These are phyloP conservation scores for Malassezia globosa DNA, from an alignment of 1,284 basidiomycete genomes.

Conservation along the genomic window DNA sequence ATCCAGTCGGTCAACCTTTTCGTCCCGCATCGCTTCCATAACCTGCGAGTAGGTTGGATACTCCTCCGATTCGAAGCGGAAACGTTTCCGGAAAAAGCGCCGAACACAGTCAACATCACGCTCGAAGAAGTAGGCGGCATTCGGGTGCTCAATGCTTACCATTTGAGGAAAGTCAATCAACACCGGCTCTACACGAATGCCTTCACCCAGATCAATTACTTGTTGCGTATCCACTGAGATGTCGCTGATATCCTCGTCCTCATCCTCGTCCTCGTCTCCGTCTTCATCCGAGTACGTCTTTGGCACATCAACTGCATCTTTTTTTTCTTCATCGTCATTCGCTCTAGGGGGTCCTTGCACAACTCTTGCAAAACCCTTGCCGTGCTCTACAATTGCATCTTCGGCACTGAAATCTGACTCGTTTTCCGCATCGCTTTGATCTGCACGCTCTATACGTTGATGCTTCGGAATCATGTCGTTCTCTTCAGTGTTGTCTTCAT, in stretches of 20 bases:
- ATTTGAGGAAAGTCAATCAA: constrained; percentile 99
- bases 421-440: constrained; percentile 2
- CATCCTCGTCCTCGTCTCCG: constrained; percentile 22
- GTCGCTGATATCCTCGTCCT: constrained; percentile 19
- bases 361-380: constrained; percentile 36
- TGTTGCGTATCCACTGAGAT: constrained; percentile 3
- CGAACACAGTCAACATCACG: constrained; percentile 94
- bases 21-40: constrained; percentile 10
- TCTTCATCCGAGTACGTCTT: not conserved
- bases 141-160: constrained; percentile 91
- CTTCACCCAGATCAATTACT: constrained; percentile 60
- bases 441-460: not conserved
- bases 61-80: constrained; percentile 77
- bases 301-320: no score
- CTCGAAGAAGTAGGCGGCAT: constrained; percentile 98
- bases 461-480: not conserved
- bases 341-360: constrained; percentile 15
- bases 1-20: constrained; percentile 26
- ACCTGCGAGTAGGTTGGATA: constrained; percentile 55
- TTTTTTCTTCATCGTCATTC: constrained; percentile 13
- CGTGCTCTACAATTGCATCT: constrained; percentile 20
- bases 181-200: constrained; percentile 64
- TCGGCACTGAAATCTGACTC: not conserved
- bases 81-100: constrained; percentile 80
- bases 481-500: constrained; percentile 9